Conservation (phyloP, 2,329 filamentous ascomycete genomes). For the Trichoderma sp. region DNA sequence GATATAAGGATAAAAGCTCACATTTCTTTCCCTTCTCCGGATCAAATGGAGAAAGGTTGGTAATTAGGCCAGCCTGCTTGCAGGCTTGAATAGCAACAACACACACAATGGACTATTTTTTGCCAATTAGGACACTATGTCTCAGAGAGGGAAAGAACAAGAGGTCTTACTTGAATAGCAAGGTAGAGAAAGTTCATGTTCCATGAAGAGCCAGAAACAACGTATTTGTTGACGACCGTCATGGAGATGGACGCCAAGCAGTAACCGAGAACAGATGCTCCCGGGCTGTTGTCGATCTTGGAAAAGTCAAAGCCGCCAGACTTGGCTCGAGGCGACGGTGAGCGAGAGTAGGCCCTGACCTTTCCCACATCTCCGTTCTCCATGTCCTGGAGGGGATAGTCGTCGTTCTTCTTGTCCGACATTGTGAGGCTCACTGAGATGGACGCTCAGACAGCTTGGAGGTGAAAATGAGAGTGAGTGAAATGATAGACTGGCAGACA, state of each 20-base stretch:
- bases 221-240: conserved; percentile 99
- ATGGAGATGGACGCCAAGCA: conserved; percentile 96
- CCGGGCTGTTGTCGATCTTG: conserved; percentile 70
- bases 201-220: conserved; percentile 85
- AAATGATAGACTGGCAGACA: conserved; percentile 2
- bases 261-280: conserved; percentile 81
- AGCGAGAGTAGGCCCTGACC: conserved; percentile 34
- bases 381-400: conserved; percentile 70
- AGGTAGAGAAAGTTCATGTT: conserved; percentile 97
- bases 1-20: conserved; percentile 44
- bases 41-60: conserved; percentile 78
- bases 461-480: neutral
- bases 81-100: conserved; percentile 78
- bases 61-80: conserved; percentile 80
- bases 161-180: conserved; percentile 71
- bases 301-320: conserved; percentile 37
- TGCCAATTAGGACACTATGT: conserved; percentile 20
- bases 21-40: conserved; percentile 88
- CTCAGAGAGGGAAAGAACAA: neutral
- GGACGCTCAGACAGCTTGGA: neutral
- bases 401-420: conserved; percentile 87
- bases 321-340: conserved; percentile 23
- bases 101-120: conserved; percentile 76
- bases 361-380: conserved; percentile 52
- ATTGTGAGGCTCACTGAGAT: conserved; percentile 44